Conservation (phyloP, 192 early-diverging fungal species). For the Coemansia sp. region DNA sequence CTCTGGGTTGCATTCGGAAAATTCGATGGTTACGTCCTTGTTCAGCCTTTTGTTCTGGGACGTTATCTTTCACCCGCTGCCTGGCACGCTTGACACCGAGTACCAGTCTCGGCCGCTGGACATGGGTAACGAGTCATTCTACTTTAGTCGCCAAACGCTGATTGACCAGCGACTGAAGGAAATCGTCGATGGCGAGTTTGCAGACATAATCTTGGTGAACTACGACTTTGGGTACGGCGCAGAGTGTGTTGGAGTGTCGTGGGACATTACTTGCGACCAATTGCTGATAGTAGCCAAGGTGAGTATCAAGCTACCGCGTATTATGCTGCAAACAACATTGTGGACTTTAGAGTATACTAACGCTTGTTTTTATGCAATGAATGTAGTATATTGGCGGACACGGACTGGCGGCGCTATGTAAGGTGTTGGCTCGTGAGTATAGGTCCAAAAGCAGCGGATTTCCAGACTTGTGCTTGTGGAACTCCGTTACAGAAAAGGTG, state of each 20-base stretch:
- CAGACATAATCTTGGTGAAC: conserved; percentile 10
- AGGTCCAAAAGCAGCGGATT: conserved; percentile 64
- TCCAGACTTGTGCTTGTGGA: conserved; percentile 74
- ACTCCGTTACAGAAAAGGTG: conserved; percentile 56
- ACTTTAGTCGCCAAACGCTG: conserved; percentile 52
- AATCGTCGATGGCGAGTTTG: conserved; percentile 31
- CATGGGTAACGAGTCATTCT: conserved; percentile 67
- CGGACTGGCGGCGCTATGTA: conserved; percentile 61
- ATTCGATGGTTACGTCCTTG: conserved; percentile 62
- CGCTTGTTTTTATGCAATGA: not conserved
- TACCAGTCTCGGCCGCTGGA: conserved; percentile 72
- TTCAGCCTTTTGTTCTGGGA: conserved; percentile 73
- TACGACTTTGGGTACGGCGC: conserved; percentile 34
- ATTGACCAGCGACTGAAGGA: conserved; percentile 43
- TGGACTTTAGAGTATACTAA: not conserved
- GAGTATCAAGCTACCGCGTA: conserved; percentile 7
- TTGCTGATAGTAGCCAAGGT: conserved; percentile 34
- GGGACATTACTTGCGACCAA: conserved; percentile 37
- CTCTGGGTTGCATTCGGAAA: conserved; percentile 66
- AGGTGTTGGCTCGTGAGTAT: conserved; percentile 64
- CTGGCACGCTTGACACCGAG: conserved; percentile 70
- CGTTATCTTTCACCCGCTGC: conserved; percentile 61
- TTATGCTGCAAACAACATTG: not conserved
- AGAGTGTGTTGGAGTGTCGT: conserved; percentile 45
- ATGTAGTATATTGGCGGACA: conserved; percentile 61